Evolutionary conservation across 768 basidiomycete species (phyloP), one percentile per base, ranked within the genome.

Genomic region (Russula sp.): DNA sequence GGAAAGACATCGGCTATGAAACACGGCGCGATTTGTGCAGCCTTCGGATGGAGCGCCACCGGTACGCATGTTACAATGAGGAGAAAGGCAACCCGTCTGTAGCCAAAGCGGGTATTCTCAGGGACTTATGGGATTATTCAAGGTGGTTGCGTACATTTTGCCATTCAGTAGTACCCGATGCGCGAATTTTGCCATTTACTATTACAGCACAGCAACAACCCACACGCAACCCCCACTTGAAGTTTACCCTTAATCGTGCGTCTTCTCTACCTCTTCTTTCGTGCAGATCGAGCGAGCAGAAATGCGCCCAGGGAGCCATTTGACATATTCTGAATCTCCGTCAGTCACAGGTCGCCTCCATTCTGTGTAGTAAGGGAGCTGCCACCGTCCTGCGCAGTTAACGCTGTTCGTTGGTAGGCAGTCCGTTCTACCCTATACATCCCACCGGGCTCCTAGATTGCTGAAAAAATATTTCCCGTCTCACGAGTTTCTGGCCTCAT

Each of bases 61-160:
- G 6, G 18, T 11, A 35, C 50, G 42, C 34, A 52, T 35, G 40
- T 14, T 11, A n/a, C 22, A 4, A 6, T 48, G 47, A 48, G 47
- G 22, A 27, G 47, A 22, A 34, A 57, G 49, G 47, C n/a, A 35
- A 31, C 34, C 34, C 10, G 20, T 10, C 9, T 45, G 9, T 8
- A 18, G 2, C 56, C 14, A 22, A 39, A 32, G 44, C 11, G 8
- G 37, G 62, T 53, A 58, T 40, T 63, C 50, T 47, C 8, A 2
- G 31, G 11, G 20, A 31, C 40, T 39, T 31, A 18, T 53, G 39
- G 16, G 42, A 22, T 5, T 9, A 6, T 35, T 16, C 14, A 18
- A 16, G 20, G 39, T n/a, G 10, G 42, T 13, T 63, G 62, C 62
- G 62, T 63, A 63, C 37, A 48, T 63, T 63, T 59, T 35, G 62